Conservation (phyloP, 495 filamentous ascomycete genomes). For the Talaromyces nanjingensis region DNA sequence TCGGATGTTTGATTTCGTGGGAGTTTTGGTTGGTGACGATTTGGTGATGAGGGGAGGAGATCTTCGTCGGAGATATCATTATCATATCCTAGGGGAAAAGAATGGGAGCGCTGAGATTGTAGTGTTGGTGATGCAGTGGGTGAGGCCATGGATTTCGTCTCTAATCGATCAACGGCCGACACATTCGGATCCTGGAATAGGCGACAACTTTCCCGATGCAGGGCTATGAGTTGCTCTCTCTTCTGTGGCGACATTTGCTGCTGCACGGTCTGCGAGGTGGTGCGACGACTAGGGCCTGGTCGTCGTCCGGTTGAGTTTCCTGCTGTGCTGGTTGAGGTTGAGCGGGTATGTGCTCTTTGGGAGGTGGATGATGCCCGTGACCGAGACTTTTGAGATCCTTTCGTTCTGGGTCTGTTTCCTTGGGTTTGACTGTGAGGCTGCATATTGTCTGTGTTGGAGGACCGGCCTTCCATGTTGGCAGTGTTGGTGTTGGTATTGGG, state of each 20-base stretch:
- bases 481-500: background rate
- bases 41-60: background rate
- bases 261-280: slow-evolving; percentile 14
- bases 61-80: slow-evolving; percentile 8
- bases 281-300: slow-evolving; percentile 26
- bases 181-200: slow-evolving; percentile 31
- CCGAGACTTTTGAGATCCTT: background rate
- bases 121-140: slow-evolving; percentile 1
- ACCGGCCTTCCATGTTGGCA: background rate
- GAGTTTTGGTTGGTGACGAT: background rate
- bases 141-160: background rate
- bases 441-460: background rate
- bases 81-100: background rate
- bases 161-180: background rate
- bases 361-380: slow-evolving; percentile 10
- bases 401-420: background rate
- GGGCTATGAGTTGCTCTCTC: slow-evolving; percentile 31
- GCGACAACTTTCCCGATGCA: slow-evolving; percentile 42
- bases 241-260: slow-evolving; percentile 15
- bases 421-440: background rate
- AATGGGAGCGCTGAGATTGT: slow-evolving; percentile 6
- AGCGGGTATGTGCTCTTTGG: slow-evolving; percentile 15
- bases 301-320: slow-evolving; percentile 22
- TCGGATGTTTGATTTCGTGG: background rate
- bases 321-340: slow-evolving; percentile 23